Evolutionary conservation across 2,329 filamentous ascomycete species (phyloP).

Genomic region (Bretziella fagacearum): DNA sequence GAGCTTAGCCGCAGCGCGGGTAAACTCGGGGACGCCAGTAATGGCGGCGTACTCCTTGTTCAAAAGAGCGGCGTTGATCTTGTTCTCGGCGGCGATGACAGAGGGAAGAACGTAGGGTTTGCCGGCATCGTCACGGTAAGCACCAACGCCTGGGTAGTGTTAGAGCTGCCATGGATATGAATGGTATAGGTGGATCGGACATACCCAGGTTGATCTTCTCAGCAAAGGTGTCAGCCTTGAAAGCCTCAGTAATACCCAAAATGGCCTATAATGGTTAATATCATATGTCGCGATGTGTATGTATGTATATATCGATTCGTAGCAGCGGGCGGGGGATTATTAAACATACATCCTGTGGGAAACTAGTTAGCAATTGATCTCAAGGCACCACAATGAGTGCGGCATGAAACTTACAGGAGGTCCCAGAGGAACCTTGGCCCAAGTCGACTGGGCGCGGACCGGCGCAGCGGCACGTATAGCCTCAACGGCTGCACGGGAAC

Average conservation of each 20-base stretch:
- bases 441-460: conserved; percentile 54
- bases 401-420: conserved; percentile 56
- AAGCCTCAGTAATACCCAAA: conserved; percentile 92
- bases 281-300: not conserved
- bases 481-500: conserved; percentile 25
- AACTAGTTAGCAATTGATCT: conserved; percentile 8
- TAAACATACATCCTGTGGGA: conserved; percentile 12
- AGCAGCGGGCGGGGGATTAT: too few species aligned
- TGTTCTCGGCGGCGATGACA: conserved; percentile 74
- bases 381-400: not conserved
- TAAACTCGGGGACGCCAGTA: conserved; percentile 88
- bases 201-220: conserved; percentile 96
- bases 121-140: conserved; percentile 94
- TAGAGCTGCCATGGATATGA: not conserved
- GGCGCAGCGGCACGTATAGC: conserved; percentile 26
- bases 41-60: conserved; percentile 99
- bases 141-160: conserved; percentile 56
- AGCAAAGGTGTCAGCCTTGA: conserved; percentile 85
- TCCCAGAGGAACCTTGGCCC: conserved; percentile 81
- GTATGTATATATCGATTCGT: not conserved
- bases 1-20: conserved; percentile 74
- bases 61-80: conserved; percentile 57
- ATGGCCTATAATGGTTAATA: conserved; percentile 42
- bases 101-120: conserved; percentile 97
- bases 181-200: conserved; percentile 19